Conservation (phyloP, 768 basidiomycete species). For the Tephrocybe sp. region DNA sequence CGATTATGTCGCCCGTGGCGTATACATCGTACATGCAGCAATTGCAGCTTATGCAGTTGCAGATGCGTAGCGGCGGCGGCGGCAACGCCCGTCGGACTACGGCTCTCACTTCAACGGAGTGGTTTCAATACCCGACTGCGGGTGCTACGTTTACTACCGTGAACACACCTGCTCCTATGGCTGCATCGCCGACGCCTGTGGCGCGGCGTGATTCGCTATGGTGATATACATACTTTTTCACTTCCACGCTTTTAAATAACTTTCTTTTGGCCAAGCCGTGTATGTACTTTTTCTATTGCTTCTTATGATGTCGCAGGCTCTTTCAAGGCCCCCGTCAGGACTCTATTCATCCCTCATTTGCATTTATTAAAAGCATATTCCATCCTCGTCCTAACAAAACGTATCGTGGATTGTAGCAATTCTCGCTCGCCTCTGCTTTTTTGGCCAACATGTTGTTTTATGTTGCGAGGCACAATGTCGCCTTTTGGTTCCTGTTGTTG, state of each 20-base stretch:
- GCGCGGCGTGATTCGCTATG: slow-evolving; percentile 16
- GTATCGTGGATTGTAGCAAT: slow-evolving; percentile 15
- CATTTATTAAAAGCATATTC: slow-evolving; percentile 6
- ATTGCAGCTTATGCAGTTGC: slow-evolving; percentile 21
- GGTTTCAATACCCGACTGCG: slow-evolving; percentile 12
- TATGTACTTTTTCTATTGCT: slow-evolving; percentile 2
- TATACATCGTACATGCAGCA: slow-evolving; percentile 24
- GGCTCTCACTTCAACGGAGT: slow-evolving; percentile 10
- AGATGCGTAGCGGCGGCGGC: slow-evolving; percentile 13
- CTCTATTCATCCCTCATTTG: slow-evolving; percentile 4
- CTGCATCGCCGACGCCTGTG: slow-evolving; percentile 3
- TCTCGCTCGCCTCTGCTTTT: slow-evolving; percentile 14
- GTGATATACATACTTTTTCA: slow-evolving; percentile 12
- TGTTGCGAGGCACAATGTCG: slow-evolving; percentile 6
- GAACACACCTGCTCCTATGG: slow-evolving; percentile 4
- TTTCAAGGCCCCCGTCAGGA: slow-evolving; percentile 8
- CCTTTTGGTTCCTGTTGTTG: slow-evolving; percentile 6
- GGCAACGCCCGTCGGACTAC: slow-evolving; percentile 1
- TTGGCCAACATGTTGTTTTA: slow-evolving; percentile 9
- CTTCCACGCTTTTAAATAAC: neutral
- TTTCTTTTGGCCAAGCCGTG: slow-evolving; percentile 8
- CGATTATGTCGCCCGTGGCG: slow-evolving; percentile 17
- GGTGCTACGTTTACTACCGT: slow-evolving; percentile 9
- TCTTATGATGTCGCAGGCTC: slow-evolving; percentile 1
- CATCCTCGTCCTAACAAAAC: slow-evolving; percentile 5